Base-by-base conservation (phyloP, 805 yeast genomes). In the Myxozyma mucilagina region DNA sequence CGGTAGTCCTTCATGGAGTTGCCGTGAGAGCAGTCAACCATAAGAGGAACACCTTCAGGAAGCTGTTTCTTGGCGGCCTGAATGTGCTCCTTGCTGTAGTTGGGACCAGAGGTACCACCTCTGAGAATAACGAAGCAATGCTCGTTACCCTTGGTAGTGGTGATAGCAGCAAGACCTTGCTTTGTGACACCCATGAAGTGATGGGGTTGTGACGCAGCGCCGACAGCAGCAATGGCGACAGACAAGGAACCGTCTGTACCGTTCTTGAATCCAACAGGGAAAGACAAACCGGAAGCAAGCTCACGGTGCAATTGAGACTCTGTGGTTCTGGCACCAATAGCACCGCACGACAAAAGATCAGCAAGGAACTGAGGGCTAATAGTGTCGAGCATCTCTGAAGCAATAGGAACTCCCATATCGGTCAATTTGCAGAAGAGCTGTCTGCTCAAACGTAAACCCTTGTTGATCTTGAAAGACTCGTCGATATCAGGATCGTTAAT, bases 21-120 rank as follows among this genome's bases (percentile, higher is more conserved):
- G 71, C 97, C 99, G 77, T 94, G 99, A 50, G 97, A 92, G 78
- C 97, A 94, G 78, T 94, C 99, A 64, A 94, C 88, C 99, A 94
- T 94, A 63, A 71, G 77, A 11, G 60, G 53, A 20, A 55, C 70
- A 78, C 81, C 75, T 74, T 76, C 60, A 80, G 86, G 68, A 69
- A 90, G 82, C 73, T 83, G 83, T 36, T 74, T 79, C 78, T 90
- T 87, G 66, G 96, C 94, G 43, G 81, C 86, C 45, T 82, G 79
- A 44, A 94, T 90, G n/a, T 88, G 83, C 59, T 78, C 83, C 66
- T 84, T 87, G 74, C 91, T 97, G 80, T 84, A 94, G 79, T 94
- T 94, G 57, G 99, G 90, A 64, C 96, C 94, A 72, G 84, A 82
- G 78, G 87, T 90, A 76, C 98, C 97, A 70, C 99, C 99, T 80